These are phyloP conservation scores for Lenzites betulinus DNA, from an alignment of 768 basidiomycete species.

Conservation along the genomic window DNA sequence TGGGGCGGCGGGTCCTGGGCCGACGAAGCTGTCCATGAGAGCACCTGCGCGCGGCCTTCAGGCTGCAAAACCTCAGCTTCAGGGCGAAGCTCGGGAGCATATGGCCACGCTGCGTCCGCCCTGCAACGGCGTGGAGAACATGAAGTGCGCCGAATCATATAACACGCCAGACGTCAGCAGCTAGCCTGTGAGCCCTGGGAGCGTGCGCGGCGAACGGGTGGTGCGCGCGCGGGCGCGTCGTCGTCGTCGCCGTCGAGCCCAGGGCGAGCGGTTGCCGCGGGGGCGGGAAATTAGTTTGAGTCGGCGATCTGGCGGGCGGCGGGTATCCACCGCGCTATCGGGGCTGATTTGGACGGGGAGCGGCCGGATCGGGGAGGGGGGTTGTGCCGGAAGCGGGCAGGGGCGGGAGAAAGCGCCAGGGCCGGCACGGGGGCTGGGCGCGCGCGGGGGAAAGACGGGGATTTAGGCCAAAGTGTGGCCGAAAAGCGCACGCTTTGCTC, in stretches of 20 bases:
- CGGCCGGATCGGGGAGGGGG: background rate
- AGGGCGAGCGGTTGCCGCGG: slow-evolving; percentile 17
- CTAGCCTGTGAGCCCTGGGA: background rate
- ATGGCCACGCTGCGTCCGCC: slow-evolving; percentile 16
- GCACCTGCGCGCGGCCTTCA: too few relatives aligned
- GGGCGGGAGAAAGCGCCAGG: slow-evolving; percentile 6
- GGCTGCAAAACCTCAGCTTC: background rate
- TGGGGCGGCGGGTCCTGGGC: slow-evolving; percentile 4
- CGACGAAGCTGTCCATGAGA: background rate
- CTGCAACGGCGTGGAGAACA: slow-evolving; percentile 13
- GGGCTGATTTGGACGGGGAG: slow-evolving; percentile 7
- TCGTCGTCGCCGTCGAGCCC: background rate
- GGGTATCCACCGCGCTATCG: slow-evolving; percentile 11
- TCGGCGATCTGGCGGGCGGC: slow-evolving; percentile 18
- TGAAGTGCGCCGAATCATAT: slow-evolving; percentile 18
- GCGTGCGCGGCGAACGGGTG: background rate
- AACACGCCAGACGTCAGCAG: slow-evolving; percentile 17
- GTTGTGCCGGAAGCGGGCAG: slow-evolving; percentile 7
- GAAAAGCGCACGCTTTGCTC: slow-evolving; percentile 42
- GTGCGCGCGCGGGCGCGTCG: slow-evolving; percentile 2
- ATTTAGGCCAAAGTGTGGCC: slow-evolving; percentile 25
- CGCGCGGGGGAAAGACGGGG: slow-evolving; percentile 10
- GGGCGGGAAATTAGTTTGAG: slow-evolving; percentile 22
- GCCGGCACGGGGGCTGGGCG: slow-evolving; percentile 3
- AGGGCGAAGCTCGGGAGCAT: slow-evolving; percentile 7